Evolutionary conservation across 2,329 filamentous ascomycete genomes (phyloP).

Genomic region (Trichoderma harzianum): DNA sequence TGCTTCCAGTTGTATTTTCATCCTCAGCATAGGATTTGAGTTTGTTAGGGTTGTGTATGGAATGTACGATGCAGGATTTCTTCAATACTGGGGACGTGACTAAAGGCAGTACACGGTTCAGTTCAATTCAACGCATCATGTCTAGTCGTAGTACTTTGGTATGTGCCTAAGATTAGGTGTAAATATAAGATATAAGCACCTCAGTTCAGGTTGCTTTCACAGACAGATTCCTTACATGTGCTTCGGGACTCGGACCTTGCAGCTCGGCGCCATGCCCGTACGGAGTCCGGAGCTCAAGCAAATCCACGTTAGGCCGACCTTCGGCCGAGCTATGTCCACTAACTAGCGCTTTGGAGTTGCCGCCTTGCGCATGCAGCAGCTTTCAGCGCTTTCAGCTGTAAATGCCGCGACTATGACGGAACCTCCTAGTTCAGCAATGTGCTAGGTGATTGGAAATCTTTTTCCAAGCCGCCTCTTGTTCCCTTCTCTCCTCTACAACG

Average conservation of each 20-base stretch:
- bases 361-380: slow-evolving; percentile 1
- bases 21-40: background rate
- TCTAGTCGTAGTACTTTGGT: background rate
- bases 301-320: background rate
- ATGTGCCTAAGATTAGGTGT: background rate
- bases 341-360: background rate
- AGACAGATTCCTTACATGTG: background rate
- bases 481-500: background rate
- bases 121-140: background rate
- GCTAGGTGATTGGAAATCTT: background rate
- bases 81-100: background rate
- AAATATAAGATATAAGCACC: background rate
- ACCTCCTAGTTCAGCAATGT: slow-evolving; percentile 24
- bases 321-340: slow-evolving; percentile 7
- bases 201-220: background rate
- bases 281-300: background rate
- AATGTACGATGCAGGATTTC: background rate
- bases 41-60: background rate
- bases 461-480: background rate
- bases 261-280: slow-evolving; percentile 1
- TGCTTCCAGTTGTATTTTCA: background rate
- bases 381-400: slow-evolving; percentile 22
- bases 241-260: slow-evolving; percentile 1
- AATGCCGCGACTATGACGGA: slow-evolving; percentile 35
- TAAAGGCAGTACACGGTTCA: background rate